Evolutionary conservation across 2,329 filamentous ascomycete species (phyloP).

Genomic region (Sarocladiaceae sp.): DNA sequence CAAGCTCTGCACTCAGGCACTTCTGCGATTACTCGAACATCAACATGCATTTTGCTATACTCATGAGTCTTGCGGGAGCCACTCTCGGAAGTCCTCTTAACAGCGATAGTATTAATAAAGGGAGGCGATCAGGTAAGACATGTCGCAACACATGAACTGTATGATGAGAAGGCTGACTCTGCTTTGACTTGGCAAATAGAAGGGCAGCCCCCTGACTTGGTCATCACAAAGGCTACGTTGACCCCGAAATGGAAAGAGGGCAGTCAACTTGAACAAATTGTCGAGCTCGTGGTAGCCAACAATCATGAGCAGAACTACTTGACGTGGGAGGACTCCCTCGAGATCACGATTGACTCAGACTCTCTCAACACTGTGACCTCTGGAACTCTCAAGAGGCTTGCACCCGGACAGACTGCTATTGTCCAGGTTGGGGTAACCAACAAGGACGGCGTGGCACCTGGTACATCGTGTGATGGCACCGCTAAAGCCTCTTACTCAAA

Average conservation of each 20-base stretch:
- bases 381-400: slow-evolving; percentile 12
- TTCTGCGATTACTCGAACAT: too few species aligned
- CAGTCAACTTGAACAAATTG: slow-evolving; percentile 12
- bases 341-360: slow-evolving; percentile 4
- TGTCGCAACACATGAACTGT: too few species aligned
- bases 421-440: slow-evolving; percentile 13
- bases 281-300: slow-evolving; percentile 13
- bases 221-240: slow-evolving; percentile 19
- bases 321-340: slow-evolving; percentile 7
- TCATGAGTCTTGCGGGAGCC: neutral
- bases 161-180: too few species aligned
- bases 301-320: slow-evolving; percentile 10
- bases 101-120: neutral
- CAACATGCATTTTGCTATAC: neutral
- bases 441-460: slow-evolving; percentile 12
- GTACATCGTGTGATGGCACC: slow-evolving; percentile 9
- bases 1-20: too few species aligned
- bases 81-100: neutral
- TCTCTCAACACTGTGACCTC: slow-evolving; percentile 11
- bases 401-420: slow-evolving; percentile 11
- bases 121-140: neutral
- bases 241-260: slow-evolving; percentile 34
- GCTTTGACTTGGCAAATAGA: neutral
- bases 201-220: neutral
- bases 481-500: neutral